Evolutionary conservation across 257 asterid genomes (phyloP).

Genomic region (Salvia hispanica): DNA sequence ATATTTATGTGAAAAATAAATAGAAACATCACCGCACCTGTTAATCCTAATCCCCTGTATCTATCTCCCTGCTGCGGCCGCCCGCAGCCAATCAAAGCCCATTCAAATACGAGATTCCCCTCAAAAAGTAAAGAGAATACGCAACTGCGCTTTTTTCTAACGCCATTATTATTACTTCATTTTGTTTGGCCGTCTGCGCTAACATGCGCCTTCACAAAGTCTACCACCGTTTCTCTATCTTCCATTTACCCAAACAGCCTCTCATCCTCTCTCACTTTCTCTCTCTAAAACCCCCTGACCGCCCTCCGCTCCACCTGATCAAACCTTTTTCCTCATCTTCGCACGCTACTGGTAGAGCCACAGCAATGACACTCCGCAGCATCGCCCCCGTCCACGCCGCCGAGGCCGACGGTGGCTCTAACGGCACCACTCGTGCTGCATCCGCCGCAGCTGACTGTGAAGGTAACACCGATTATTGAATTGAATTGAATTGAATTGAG

Average conservation of each 20-base stretch:
- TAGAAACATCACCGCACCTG: no score
- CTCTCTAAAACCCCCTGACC: conserved; percentile 37
- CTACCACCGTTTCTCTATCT: conserved; percentile 49
- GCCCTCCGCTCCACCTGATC: conserved; percentile 29
- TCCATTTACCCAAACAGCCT: conserved; percentile 46
- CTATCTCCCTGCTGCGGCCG: conserved; percentile 28
- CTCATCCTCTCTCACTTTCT: conserved; percentile 37
- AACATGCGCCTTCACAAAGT: conserved; percentile 67
- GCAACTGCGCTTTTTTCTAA: conserved; percentile 21
- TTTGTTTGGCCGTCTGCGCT: conserved; percentile 24
- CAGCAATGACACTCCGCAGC: conserved; percentile 45
- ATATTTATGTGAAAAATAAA: no score
- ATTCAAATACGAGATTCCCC: conserved; percentile 37
- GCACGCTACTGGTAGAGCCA: conserved; percentile 25
- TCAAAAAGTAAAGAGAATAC: background rate
- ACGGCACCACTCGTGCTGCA: conserved; percentile 43
- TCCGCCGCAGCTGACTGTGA: conserved; percentile 38
- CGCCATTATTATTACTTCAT: conserved; percentile 39
- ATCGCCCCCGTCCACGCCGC: conserved; percentile 47
- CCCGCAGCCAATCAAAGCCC: conserved; percentile 41
- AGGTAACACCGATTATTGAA: conserved; percentile 38
- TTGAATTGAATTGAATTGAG: background rate
- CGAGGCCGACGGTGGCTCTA: conserved; percentile 53
- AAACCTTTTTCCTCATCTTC: conserved; percentile 33
- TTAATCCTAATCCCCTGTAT: background rate